phyloP scores from a whole-genome alignment of 2,329 filamentous ascomycete species.

The Hypoxylon sp. region DNA sequence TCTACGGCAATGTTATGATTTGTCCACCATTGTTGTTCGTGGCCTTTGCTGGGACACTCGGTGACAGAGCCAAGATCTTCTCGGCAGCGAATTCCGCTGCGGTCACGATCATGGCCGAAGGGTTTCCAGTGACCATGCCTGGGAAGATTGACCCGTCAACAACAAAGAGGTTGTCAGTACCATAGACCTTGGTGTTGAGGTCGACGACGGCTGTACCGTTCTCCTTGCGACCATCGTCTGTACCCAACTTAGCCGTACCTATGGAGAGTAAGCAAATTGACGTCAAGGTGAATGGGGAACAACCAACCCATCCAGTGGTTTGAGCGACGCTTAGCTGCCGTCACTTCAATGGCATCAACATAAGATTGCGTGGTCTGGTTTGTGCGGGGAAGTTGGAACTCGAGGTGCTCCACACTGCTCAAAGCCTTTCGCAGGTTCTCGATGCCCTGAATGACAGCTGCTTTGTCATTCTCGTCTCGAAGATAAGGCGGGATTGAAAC shows the following conservation, averaged over 20 bases:
- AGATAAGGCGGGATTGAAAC: constrained; percentile 72
- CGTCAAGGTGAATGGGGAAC: neutral
- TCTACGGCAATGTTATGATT: constrained; percentile 40
- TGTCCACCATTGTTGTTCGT: constrained; percentile 43
- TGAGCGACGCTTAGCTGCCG: constrained; percentile 55
- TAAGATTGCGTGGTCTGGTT: constrained; percentile 67
- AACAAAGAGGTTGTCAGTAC: constrained; percentile 76
- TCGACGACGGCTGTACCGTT: constrained; percentile 72
- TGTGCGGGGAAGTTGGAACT: constrained; percentile 65
- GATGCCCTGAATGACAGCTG: constrained; percentile 71
- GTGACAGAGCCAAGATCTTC: constrained; percentile 50
- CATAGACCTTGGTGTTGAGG: constrained; percentile 73
- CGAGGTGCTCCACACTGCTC: constrained; percentile 66
- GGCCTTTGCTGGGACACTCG: constrained; percentile 33
- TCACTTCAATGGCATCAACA: constrained; percentile 60
- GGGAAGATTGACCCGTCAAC: constrained; percentile 78
- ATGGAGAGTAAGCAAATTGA: constrained; percentile 22
- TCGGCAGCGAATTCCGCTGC: constrained; percentile 56
- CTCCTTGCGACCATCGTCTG: constrained; percentile 64
- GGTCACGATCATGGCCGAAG: constrained; percentile 59
- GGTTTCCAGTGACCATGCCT: constrained; percentile 77
- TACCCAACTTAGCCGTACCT: constrained; percentile 70
- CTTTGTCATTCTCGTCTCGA: constrained; percentile 67
- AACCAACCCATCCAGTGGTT: constrained; percentile 65
- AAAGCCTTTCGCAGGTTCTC: constrained; percentile 69